A percentile compares a stretch with the other conserved stretches of the same genome.
phyloP scores from a whole-genome alignment of 2,329 filamentous ascomycete species.

The Magnaporthiopsis poae region DNA sequence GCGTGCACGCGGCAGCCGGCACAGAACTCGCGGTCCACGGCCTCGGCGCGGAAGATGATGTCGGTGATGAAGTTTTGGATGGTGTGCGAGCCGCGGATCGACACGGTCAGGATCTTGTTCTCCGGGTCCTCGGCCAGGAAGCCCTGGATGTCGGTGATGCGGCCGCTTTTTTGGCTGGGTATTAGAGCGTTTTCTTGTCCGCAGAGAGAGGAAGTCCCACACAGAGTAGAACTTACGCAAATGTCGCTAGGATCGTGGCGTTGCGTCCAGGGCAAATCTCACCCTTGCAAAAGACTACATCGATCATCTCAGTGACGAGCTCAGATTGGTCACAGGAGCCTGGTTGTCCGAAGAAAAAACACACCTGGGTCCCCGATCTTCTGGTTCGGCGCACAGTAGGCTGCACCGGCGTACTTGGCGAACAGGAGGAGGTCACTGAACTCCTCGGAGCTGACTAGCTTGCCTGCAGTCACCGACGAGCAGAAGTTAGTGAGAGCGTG shows the following conservation, averaged over 20 bases:
- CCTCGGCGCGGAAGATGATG: conserved; percentile 30
- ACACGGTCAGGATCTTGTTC: conserved; percentile 45
- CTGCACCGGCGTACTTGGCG: conserved; percentile 40
- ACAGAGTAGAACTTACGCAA: background rate
- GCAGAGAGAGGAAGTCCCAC: too few species aligned
- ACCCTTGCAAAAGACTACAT: background rate
- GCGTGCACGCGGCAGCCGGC: conserved; percentile 40
- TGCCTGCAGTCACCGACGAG: too few species aligned
- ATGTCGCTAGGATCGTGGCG: background rate
- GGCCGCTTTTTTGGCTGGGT: conserved; percentile 23
- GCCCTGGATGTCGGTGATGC: conserved; percentile 31
- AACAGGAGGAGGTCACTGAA: conserved; percentile 36
- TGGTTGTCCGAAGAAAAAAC: conserved; percentile 14
- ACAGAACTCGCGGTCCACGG: conserved; percentile 27
- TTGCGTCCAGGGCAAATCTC: background rate
- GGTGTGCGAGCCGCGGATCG: conserved; percentile 49
- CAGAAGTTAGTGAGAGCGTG: too few species aligned
- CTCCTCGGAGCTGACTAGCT: conserved; percentile 21
- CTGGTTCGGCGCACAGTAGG: conserved; percentile 40
- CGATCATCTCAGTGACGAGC: conserved; percentile 22
- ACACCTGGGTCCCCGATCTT: background rate
- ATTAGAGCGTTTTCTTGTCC: background rate
- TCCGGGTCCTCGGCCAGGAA: conserved; percentile 42
- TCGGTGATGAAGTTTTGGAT: conserved; percentile 55
- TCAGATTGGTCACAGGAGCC: conserved; percentile 26